phyloP scores from a whole-genome alignment of 768 basidiomycete species.

The Lactifluus hygrophoroides region DNA sequence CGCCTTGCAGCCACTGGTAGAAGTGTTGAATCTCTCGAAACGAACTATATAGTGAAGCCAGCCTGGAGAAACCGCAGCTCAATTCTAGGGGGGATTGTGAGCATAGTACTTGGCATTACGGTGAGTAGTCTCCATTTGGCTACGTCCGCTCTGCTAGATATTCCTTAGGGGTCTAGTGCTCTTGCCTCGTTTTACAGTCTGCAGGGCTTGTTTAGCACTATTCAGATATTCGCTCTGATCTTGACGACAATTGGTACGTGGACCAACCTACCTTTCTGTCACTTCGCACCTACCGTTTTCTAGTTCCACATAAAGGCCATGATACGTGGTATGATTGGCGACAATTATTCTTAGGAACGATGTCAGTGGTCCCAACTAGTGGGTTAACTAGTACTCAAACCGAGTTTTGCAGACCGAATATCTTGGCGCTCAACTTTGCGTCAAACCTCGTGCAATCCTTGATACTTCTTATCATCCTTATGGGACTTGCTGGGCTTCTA shows the following conservation, averaged over 20 bases:
- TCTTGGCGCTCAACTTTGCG: conserved; percentile 67
- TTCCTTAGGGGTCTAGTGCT: conserved; percentile 54
- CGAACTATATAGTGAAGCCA: conserved; percentile 40
- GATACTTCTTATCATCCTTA: conserved; percentile 50
- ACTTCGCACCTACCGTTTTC: conserved; percentile 25
- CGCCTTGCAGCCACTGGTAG: conserved; percentile 38
- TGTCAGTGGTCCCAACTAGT: conserved; percentile 36
- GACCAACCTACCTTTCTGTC: neutral
- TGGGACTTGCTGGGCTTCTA: conserved; percentile 42
- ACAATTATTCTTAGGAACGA: conserved; percentile 54
- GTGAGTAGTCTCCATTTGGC: conserved; percentile 30
- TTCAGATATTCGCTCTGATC: conserved; percentile 66
- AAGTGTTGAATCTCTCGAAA: conserved; percentile 52
- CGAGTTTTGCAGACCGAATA: conserved; percentile 46
- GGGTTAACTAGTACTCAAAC: neutral
- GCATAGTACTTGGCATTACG: conserved; percentile 43
- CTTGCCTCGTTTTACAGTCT: conserved; percentile 62
- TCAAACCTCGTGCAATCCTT: conserved; percentile 51
- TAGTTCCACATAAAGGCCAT: conserved; percentile 30
- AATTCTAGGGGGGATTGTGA: conserved; percentile 41
- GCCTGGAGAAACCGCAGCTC: conserved; percentile 48
- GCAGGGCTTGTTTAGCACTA: conserved; percentile 56
- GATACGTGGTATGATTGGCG: conserved; percentile 42
- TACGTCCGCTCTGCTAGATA: neutral
- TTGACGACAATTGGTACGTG: conserved; percentile 53